Percentiles rank a stretch among this genome's conserved stretches.
These are phyloP conservation scores for Carex littledalei DNA, from an alignment of 176 grass and related monocot species.

Conservation along the genomic window DNA sequence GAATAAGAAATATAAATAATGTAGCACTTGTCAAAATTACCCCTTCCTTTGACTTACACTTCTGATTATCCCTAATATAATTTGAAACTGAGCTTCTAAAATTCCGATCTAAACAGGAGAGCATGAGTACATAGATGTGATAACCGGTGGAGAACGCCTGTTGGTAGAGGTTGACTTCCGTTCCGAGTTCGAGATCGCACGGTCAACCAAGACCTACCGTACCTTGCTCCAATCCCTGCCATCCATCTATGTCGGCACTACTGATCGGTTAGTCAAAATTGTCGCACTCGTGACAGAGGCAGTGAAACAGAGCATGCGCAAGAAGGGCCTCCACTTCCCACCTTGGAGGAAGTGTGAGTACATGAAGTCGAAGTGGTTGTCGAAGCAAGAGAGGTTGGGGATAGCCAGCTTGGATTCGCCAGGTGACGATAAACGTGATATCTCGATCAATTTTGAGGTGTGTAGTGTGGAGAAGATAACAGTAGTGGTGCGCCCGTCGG, in stretches of 20 bases:
- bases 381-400: constrained; percentile 27
- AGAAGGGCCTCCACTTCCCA: constrained; percentile 79
- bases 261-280: constrained; percentile 62
- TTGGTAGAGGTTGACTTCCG: constrained; percentile 84
- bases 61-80: neutral
- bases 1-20: neutral
- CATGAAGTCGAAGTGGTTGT: constrained; percentile 43
- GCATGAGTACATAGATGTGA: constrained; percentile 88
- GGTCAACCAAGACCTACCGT: constrained; percentile 69
- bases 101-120: constrained; percentile 34
- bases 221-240: constrained; percentile 70
- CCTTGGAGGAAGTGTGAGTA: constrained; percentile 45
- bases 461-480: constrained; percentile 35
- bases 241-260: constrained; percentile 58
- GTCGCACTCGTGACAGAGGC: constrained; percentile 59
- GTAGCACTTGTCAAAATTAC: neutral
- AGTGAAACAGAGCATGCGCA: constrained; percentile 64
- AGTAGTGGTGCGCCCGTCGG: constrained; percentile 44
- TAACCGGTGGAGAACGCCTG: constrained; percentile 27
- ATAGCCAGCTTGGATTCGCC: neutral
- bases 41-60: neutral
- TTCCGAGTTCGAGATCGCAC: constrained; percentile 83
- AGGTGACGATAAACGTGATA: neutral
- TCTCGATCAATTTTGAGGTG: constrained; percentile 42
- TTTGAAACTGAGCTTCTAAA: neutral